Evolutionary conservation across 225 moss, liverwort and hornwort genomes (phyloP).

Genomic region (Anthoceros angustus): DNA sequence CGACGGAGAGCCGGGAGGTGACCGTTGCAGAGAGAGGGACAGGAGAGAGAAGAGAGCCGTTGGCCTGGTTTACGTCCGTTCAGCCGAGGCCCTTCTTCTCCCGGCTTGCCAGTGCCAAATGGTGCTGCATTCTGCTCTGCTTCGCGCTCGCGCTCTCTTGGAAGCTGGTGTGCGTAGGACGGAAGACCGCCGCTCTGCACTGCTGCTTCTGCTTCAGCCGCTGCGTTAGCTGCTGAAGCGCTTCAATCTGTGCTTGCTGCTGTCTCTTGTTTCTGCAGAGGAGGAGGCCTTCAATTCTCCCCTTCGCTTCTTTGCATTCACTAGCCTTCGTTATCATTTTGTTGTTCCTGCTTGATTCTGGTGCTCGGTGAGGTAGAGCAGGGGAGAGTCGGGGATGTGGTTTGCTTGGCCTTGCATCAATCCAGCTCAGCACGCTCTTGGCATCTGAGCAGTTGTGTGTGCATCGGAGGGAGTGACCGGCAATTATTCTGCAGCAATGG

Average conservation of each 20-base stretch:
- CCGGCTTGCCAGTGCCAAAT: not conserved
- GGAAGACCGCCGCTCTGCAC: not conserved
- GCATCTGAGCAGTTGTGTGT: not conserved
- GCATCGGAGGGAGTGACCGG: not conserved
- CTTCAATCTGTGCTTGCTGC: too few species aligned
- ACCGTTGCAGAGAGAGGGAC: conserved; percentile 5
- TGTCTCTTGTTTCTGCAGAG: too few species aligned
- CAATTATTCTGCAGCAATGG: not conserved
- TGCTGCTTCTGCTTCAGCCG: not conserved
- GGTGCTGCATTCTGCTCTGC: not conserved
- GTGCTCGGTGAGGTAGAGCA: too few species aligned
- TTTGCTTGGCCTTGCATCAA: not conserved
- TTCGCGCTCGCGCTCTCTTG: not conserved
- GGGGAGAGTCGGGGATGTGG: not conserved
- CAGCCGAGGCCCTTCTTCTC: not conserved
- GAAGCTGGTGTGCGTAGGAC: not conserved
- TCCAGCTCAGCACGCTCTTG: not conserved
- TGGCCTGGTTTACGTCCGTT: not conserved
- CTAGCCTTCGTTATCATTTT: too few species aligned
- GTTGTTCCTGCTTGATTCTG: too few species aligned
- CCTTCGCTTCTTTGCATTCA: too few species aligned
- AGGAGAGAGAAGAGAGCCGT: conserved; percentile 4
- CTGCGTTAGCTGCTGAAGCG: too few species aligned
- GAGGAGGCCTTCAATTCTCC: too few species aligned
- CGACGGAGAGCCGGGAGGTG: not conserved